These are phyloP conservation scores for Piromyces sp. DNA, from an alignment of 192 early-diverging fungal genomes.

Conservation along the genomic window DNA sequence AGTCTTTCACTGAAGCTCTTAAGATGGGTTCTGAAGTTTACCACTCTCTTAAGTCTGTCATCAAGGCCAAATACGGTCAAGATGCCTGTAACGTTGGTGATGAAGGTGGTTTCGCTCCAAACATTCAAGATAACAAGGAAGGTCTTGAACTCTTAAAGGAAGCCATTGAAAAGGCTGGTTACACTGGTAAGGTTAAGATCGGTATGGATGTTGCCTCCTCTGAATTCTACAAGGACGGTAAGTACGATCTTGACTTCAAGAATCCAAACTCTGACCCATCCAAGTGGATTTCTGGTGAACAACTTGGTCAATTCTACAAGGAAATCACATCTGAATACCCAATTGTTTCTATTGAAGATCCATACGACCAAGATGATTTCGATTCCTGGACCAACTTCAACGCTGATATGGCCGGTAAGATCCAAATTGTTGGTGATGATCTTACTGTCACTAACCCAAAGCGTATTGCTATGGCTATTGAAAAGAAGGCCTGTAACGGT, in stretches of 20 bases:
- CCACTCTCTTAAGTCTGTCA: slow-evolving; percentile 87
- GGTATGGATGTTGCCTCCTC: slow-evolving; percentile 97
- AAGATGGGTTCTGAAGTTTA: slow-evolving; percentile 94
- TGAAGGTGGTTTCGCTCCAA: slow-evolving; percentile 98
- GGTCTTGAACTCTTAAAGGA: slow-evolving; percentile 78
- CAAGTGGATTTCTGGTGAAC: slow-evolving; percentile 50
- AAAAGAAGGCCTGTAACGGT: slow-evolving; percentile 86
- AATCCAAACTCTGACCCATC: slow-evolving; percentile 62
- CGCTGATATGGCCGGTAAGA: slow-evolving; percentile 29
- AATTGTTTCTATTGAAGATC: slow-evolving; percentile 88
- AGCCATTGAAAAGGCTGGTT: slow-evolving; percentile 86
- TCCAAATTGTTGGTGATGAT: slow-evolving; percentile 95
- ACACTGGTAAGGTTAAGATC: slow-evolving; percentile 90
- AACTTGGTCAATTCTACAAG: slow-evolving; percentile 73
- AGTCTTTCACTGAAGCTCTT: slow-evolving; percentile 88
- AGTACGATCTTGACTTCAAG: slow-evolving; percentile 99
- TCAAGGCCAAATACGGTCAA: slow-evolving; percentile 97
- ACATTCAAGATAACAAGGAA: slow-evolving; percentile 92
- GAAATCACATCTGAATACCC: slow-evolving; percentile 69
- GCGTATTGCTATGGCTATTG: slow-evolving; percentile 73
- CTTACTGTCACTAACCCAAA: slow-evolving; percentile 94
- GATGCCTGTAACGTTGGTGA: slow-evolving; percentile 99
- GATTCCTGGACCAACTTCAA: slow-evolving; percentile 70
- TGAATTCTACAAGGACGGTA: slow-evolving; percentile 89
- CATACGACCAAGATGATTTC: slow-evolving; percentile 99